phyloP scores from a whole-genome alignment of 805 yeast genomes.

The Blastobotrys chiropterorum region DNA sequence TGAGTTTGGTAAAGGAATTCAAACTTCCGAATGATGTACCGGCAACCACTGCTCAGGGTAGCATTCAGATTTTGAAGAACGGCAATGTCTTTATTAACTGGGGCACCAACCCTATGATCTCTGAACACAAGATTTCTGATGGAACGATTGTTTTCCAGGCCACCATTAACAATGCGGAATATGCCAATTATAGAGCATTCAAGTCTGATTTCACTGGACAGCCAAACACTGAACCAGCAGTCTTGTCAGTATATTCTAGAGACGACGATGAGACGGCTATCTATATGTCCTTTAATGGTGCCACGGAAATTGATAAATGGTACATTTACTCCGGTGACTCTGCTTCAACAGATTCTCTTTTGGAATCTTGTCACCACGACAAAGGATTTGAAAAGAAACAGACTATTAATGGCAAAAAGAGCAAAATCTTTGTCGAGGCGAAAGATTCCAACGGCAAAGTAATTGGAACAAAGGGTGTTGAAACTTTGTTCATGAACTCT shows the following conservation, averaged over 20 bases:
- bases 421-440: not conserved
- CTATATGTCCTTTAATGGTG: constrained; percentile 7
- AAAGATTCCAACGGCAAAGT: not conserved
- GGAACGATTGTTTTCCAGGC: constrained; percentile 5
- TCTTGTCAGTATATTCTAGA: not conserved
- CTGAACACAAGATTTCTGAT: constrained; percentile 1
- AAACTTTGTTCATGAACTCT: not conserved
- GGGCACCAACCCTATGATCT: constrained; percentile 2
- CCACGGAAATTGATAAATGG: constrained; percentile 3
- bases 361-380: not conserved
- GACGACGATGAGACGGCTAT: not conserved
- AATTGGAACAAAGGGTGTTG: not conserved
- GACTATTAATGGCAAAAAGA: not conserved
- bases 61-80: constrained; percentile 3
- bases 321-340: constrained; percentile 4
- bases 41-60: constrained; percentile 3
- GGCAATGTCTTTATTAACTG: constrained; percentile 8
- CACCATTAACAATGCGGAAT: not conserved
- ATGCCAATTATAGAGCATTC: constrained; percentile 6
- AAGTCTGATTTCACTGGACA: constrained; percentile 2
- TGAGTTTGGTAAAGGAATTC: constrained; percentile 4
- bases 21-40: not conserved
- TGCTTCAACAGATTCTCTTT: not conserved
- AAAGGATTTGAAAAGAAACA: not conserved
- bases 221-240: not conserved